These are phyloP conservation scores for Bretschneidera sinensis DNA, from an alignment of 345 rosid genomes.

Conservation along the genomic window DNA sequence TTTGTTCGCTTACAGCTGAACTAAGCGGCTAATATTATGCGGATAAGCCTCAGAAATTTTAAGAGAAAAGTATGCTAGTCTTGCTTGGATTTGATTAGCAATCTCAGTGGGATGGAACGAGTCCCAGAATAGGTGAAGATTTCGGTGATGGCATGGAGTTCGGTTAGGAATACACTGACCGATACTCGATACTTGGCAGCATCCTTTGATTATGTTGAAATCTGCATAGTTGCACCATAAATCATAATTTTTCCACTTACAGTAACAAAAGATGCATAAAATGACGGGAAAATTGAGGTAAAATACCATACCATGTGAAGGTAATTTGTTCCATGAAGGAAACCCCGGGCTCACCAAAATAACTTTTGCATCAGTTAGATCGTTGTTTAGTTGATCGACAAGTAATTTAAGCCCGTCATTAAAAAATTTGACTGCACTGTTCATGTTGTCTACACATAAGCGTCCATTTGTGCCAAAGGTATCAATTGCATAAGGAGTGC, in stretches of 20 bases:
- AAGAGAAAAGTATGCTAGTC: too few relatives aligned
- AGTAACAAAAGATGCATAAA: neutral
- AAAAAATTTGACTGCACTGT: slow-evolving; percentile 43
- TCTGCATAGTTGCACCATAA: neutral
- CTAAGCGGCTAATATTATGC: too few relatives aligned
- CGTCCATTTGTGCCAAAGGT: slow-evolving; percentile 26
- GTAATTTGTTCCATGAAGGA: too few relatives aligned
- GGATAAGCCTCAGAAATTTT: too few relatives aligned
- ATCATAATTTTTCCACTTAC: neutral
- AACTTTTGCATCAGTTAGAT: slow-evolving; percentile 43
- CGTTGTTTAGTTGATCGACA: slow-evolving; percentile 42
- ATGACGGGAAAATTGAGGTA: too few relatives aligned
- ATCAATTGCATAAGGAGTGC: slow-evolving; percentile 51
- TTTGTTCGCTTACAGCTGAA: too few relatives aligned
- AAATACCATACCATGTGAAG: too few relatives aligned
- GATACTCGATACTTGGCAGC: neutral
- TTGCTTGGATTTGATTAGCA: too few relatives aligned
- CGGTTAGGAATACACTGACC: neutral
- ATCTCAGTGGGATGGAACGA: too few relatives aligned
- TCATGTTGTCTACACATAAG: slow-evolving; percentile 42
- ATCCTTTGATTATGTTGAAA: neutral
- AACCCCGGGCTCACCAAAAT: slow-evolving; percentile 20
- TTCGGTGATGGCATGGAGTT: neutral
- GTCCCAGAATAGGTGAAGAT: too few relatives aligned
- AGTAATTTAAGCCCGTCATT: slow-evolving; percentile 47